Conservation (phyloP, 345 rosid species). For the Cochlearia excelsa region DNA sequence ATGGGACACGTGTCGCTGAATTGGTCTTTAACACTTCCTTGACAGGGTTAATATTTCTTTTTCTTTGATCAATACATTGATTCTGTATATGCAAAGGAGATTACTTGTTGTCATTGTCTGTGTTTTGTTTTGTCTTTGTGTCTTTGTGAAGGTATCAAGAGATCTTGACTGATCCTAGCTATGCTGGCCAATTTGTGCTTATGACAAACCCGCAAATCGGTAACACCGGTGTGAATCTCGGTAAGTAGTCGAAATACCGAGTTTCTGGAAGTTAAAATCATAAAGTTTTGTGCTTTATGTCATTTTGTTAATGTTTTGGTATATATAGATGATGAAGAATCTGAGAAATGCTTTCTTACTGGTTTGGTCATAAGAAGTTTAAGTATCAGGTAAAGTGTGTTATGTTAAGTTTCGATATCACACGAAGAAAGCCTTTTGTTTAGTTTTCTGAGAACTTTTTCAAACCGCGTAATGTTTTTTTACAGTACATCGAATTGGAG, state of each 20-base stretch:
- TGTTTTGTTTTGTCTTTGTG: background rate
- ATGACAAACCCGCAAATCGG: conserved; percentile 98
- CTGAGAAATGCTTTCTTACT: conserved; percentile 75
- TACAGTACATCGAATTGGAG: conserved; percentile 92
- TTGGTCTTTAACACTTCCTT: conserved; percentile 94
- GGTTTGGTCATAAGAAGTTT: conserved; percentile 88
- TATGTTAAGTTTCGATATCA: background rate
- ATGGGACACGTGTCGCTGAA: conserved; percentile 91
- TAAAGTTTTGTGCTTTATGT: background rate
- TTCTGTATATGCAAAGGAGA: background rate
- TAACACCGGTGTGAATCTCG: conserved; percentile 91
- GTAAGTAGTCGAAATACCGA: conserved; percentile 37
- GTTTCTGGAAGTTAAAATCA: background rate
- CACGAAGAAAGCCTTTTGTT: background rate
- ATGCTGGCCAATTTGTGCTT: conserved; percentile 92
- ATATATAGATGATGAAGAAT: conserved; percentile 82
- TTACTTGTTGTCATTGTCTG: background rate
- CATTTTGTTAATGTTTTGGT: background rate
- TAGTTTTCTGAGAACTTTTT: background rate
- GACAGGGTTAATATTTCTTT: conserved; percentile 55
- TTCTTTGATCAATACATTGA: background rate
- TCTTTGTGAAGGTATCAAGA: conserved; percentile 75
- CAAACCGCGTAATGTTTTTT: background rate
- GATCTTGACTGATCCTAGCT: conserved; percentile 96
- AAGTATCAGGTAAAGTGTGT: conserved; percentile 55